Conservation (phyloP, 805 yeast genomes). For the Suhomyces vadensis region DNA sequence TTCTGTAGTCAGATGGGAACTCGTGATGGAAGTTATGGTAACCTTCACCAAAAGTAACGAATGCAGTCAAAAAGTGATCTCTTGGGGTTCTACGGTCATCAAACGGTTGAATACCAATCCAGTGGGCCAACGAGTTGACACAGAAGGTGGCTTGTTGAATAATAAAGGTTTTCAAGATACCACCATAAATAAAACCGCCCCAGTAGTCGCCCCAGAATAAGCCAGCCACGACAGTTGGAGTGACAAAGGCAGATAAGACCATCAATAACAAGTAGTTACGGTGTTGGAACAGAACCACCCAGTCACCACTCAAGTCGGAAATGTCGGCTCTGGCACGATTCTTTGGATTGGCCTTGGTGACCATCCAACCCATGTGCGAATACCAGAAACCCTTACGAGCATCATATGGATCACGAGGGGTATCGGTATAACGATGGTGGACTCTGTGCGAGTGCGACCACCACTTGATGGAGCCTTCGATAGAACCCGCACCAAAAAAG, state of each 20-base stretch:
- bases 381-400: conserved; percentile 84
- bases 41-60: conserved; percentile 87
- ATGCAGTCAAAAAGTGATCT: conserved; percentile 77
- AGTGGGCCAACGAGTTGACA: conserved; percentile 83
- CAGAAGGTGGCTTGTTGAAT: conserved; percentile 87
- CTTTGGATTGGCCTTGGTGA: conserved; percentile 76
- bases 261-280: conserved; percentile 68
- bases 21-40: conserved; percentile 90
- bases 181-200: conserved; percentile 81
- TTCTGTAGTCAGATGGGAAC: conserved; percentile 87
- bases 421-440: conserved; percentile 86
- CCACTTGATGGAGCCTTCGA: conserved; percentile 87
- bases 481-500: conserved; percentile 77
- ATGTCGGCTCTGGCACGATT: conserved; percentile 81
- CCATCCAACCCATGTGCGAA: conserved; percentile 87
- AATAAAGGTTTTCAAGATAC: conserved; percentile 63
- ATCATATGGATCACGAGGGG: conserved; percentile 80
- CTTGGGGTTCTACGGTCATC: conserved; percentile 87
- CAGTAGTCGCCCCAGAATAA: conserved; percentile 34
- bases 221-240: conserved; percentile 54
- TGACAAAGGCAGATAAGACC: conserved; percentile 58
- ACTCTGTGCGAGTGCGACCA: conserved; percentile 86
- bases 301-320: conserved; percentile 71
- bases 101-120: conserved; percentile 84
- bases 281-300: conserved; percentile 80